phyloP scores from a whole-genome alignment of 257 asterid species.

The Paulownia fortunei region DNA sequence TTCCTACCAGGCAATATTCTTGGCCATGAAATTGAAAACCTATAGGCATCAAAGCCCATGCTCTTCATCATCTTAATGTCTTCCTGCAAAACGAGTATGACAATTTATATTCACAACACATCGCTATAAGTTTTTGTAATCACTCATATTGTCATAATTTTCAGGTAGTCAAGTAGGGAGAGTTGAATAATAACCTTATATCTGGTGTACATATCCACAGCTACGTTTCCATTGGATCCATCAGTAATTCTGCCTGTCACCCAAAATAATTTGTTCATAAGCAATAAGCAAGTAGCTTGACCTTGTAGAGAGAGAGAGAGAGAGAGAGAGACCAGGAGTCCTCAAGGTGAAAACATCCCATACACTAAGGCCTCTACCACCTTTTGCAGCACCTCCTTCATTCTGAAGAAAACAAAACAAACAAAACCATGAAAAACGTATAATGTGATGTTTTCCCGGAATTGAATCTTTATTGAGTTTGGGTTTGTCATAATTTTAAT shows the following conservation, averaged over 20 bases:
- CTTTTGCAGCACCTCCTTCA: constrained; percentile 20
- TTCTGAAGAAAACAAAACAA: neutral
- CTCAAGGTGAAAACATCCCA: constrained; percentile 50
- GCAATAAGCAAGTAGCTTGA: no score
- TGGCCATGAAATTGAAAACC: constrained; percentile 34
- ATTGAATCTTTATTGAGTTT: no score
- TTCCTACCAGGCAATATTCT: constrained; percentile 26
- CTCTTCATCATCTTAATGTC: constrained; percentile 25
- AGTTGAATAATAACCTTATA: neutral
- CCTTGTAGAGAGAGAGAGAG: neutral
- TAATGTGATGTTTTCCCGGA: no score
- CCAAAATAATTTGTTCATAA: neutral
- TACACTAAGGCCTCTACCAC: constrained; percentile 43
- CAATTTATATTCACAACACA: neutral
- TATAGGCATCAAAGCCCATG: constrained; percentile 33
- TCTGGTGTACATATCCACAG: constrained; percentile 37
- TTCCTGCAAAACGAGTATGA: constrained; percentile 9
- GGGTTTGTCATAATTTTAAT: no score
- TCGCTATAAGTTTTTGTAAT: no score
- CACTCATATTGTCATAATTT: neutral
- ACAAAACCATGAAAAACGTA: no score
- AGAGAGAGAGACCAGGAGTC: constrained; percentile 28
- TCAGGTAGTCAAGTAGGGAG: no score
- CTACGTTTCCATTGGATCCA: constrained; percentile 43
- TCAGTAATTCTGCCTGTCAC: neutral